A percentile compares a stretch with the other conserved stretches of the same genome.
phyloP scores from a whole-genome alignment of 2,329 filamentous ascomycete species.

The Fusarium nurragi region DNA sequence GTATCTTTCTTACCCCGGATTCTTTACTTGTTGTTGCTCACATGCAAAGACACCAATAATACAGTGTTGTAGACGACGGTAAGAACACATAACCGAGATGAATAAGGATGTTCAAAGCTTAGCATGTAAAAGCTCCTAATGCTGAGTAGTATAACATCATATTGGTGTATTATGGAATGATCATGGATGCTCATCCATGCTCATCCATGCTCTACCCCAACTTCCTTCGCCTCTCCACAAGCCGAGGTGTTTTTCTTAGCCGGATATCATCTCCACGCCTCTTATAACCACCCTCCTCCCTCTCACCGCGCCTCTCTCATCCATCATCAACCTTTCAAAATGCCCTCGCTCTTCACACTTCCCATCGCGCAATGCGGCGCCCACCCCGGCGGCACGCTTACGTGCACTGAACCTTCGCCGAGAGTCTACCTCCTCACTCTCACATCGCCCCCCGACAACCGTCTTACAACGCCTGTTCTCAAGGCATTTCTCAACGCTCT shows the following conservation, averaged over 20 bases:
- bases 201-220: conserved; percentile 8
- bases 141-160: too few relatives aligned
- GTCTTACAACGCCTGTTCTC: conserved; percentile 75
- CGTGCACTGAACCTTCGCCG: conserved; percentile 68
- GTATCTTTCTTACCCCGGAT: conserved; percentile 24
- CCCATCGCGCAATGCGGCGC: conserved; percentile 60
- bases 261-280: conserved; percentile 7
- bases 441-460: conserved; percentile 77
- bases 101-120: not conserved
- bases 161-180: conserved; percentile 7
- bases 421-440: conserved; percentile 78
- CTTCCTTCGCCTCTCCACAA: conserved; percentile 1
- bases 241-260: conserved; percentile 35
- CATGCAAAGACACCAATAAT: conserved; percentile 19
- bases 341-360: conserved; percentile 55
- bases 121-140: fast-evolving
- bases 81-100: not conserved
- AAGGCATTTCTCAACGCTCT: conserved; percentile 74
- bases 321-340: not conserved
- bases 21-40: conserved; percentile 23
- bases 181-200: conserved; percentile 2
- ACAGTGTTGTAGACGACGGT: not conserved
- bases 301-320: not conserved
- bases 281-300: not conserved
- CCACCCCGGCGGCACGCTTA: conserved; percentile 66